These are phyloP conservation scores for Naegleria fowleri DNA, from an alignment of 208 protist species.

Conservation along the genomic window DNA sequence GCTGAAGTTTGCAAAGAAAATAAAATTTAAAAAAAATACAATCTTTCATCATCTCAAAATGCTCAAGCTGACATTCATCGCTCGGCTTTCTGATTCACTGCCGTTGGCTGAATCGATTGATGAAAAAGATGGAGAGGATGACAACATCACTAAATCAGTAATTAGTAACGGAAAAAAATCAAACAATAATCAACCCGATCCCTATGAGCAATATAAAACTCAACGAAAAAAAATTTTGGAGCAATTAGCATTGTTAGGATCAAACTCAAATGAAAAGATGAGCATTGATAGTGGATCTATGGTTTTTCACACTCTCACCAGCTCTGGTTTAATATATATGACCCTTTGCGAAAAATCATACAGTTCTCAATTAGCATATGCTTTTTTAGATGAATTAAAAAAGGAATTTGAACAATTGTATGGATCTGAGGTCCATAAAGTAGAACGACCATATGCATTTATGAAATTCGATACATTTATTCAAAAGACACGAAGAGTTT, in stretches of 20 bases:
- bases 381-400: conserved; percentile 27
- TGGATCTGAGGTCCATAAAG: conserved; percentile 18
- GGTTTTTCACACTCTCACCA: background rate
- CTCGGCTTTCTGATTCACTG: background rate
- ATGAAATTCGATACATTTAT: conserved; percentile 34
- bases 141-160: background rate
- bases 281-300: background rate
- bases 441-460: conserved; percentile 27
- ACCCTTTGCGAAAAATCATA: conserved; percentile 7
- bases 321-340: background rate
- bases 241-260: background rate
- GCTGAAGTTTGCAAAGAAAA: no score
- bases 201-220: conserved; percentile 1
- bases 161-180: background rate
- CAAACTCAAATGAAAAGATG: background rate
- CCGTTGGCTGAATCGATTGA: background rate
- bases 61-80: conserved; percentile 13
- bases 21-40: background rate
- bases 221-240: conserved; percentile 11
- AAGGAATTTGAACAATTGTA: conserved; percentile 26
- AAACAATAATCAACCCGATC: background rate
- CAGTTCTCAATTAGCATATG: conserved; percentile 20
- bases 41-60: background rate
- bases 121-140: background rate
- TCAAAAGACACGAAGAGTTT: conserved; percentile 22